Evolutionary conservation across 2,329 filamentous ascomycete genomes (phyloP).

Genomic region (Talaromyces sp.): DNA sequence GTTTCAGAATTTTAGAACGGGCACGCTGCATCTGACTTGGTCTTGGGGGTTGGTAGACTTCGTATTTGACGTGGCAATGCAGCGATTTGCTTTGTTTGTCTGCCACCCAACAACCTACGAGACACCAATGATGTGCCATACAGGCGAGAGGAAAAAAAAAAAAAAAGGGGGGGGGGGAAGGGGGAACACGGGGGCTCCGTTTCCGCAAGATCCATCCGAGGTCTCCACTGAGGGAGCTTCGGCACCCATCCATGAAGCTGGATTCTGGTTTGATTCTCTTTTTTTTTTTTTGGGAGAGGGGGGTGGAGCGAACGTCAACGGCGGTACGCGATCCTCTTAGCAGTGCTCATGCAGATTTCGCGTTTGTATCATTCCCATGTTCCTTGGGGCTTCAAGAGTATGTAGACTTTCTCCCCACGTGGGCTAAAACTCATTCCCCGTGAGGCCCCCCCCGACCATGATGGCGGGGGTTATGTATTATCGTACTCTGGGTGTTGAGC

Average conservation of each 20-base stretch:
- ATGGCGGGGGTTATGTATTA: too few relatives aligned
- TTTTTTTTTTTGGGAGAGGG: too few relatives aligned
- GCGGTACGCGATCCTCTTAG: constrained; percentile 10
- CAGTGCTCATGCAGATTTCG: too few relatives aligned
- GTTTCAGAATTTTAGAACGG: constrained; percentile 27
- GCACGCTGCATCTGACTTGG: constrained; percentile 15
- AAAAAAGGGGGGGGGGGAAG: constrained; percentile 11
- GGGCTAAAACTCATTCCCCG: too few relatives aligned
- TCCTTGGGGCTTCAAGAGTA: too few relatives aligned
- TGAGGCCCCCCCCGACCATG: too few relatives aligned
- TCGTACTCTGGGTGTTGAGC: constrained; percentile 4
- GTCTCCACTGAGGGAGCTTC: constrained; percentile 23
- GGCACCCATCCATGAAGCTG: constrained; percentile 17
- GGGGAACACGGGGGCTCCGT: constrained; percentile 12
- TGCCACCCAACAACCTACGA: neutral
- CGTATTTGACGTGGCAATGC: constrained; percentile 1
- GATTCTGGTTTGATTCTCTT: constrained; percentile 10
- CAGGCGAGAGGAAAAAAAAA: constrained; percentile 6
- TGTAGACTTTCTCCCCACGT: too few relatives aligned
- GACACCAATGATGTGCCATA: neutral
- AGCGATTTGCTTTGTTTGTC: neutral
- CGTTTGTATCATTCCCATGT: too few relatives aligned
- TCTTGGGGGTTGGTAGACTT: neutral
- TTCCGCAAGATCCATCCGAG: constrained; percentile 24
- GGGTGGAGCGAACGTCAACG: too few relatives aligned